Evolutionary conservation across 768 basidiomycete species (phyloP).

Genomic region (Serpula lacrymans): DNA sequence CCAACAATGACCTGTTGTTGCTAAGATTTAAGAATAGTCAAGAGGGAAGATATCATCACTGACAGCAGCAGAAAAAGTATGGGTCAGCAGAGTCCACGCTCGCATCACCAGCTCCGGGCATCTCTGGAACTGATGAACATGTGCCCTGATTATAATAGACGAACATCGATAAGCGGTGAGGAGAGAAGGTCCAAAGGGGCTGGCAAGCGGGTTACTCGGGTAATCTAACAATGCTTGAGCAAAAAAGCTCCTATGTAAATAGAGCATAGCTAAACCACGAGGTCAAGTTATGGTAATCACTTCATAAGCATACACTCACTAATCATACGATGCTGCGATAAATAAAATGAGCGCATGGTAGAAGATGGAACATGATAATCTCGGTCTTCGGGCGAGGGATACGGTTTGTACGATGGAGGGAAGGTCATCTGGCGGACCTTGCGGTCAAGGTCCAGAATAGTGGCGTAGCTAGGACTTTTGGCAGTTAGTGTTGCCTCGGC

Average conservation of each 20-base stretch:
- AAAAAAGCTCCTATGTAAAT: conserved; percentile 55
- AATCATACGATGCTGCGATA: conserved; percentile 55
- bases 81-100: conserved; percentile 44
- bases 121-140: conserved; percentile 46
- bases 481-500: conserved; percentile 48
- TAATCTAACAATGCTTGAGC: conserved; percentile 55
- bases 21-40: not conserved
- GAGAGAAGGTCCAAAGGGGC: conserved; percentile 55
- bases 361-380: conserved; percentile 48
- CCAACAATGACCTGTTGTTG: conserved; percentile 49
- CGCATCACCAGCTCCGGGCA: conserved; percentile 46
- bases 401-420: conserved; percentile 30
- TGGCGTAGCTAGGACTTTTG: conserved; percentile 42
- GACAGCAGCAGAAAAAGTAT: conserved; percentile 4
- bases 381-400: conserved; percentile 42
- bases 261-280: conserved; percentile 41
- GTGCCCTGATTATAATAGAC: conserved; percentile 47
- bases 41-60: not conserved
- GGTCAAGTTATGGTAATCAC: not conserved
- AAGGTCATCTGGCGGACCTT: conserved; percentile 46
- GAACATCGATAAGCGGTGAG: conserved; percentile 52
- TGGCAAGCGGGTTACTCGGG: conserved; percentile 50
- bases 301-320: conserved; percentile 37
- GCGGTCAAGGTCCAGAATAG: conserved; percentile 48
- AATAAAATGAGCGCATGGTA: conserved; percentile 51